phyloP scores from a whole-genome alignment of 257 asterid species.

The Fraxinus pennsylvanica region DNA sequence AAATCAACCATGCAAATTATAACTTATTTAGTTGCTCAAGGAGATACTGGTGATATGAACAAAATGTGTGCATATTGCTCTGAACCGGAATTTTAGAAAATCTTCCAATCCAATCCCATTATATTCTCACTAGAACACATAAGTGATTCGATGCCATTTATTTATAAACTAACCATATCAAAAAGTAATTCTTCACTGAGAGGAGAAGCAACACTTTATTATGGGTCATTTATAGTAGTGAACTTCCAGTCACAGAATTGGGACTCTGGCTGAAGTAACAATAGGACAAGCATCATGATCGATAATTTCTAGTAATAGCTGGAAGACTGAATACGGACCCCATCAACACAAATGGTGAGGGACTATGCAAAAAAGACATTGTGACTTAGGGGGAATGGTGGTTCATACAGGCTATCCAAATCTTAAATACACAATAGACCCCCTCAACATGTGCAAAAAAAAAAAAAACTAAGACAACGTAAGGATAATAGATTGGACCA shows the following conservation, averaged over 20 bases:
- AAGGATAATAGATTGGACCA: no score
- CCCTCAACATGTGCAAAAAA: background rate
- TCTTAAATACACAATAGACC: background rate
- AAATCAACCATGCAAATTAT: no score
- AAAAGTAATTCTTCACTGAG: background rate
- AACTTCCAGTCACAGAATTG: background rate
- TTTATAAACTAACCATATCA: background rate
- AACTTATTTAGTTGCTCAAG: no score
- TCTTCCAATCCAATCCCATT: no score
- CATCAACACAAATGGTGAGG: constrained; percentile 17
- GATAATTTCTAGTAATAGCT: constrained; percentile 8
- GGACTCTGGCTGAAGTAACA: background rate
- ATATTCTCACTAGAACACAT: no score
- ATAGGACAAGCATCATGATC: constrained; percentile 7
- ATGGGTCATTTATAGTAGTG: background rate
- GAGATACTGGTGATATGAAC: no score
- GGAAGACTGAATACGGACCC: constrained; percentile 15
- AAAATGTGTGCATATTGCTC: no score
- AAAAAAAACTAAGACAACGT: background rate
- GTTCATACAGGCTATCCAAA: background rate
- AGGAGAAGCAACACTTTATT: background rate
- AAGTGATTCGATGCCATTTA: no score
- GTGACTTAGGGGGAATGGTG: background rate
- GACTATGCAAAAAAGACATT: background rate
- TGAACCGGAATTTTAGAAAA: no score